These are phyloP conservation scores for Paragyromitra xinjiangensis DNA, from an alignment of 495 filamentous ascomycete species.

Conservation along the genomic window DNA sequence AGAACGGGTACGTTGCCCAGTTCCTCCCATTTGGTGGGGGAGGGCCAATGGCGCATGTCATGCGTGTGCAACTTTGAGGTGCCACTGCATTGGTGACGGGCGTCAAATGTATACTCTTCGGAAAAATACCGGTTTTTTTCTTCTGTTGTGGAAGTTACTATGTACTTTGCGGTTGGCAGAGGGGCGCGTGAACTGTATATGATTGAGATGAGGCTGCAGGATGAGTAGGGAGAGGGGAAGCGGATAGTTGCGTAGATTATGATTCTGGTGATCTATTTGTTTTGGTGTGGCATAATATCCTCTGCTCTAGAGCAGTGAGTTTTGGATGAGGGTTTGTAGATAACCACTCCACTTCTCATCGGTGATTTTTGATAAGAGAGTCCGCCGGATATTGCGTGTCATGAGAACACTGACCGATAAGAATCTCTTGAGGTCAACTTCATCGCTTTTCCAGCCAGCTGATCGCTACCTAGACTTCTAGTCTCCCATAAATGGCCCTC, in stretches of 20 bases:
- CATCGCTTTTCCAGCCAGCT: neutral
- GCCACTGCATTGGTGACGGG: neutral
- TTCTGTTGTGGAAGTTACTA: slow-evolving; percentile 11
- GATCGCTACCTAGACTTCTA: neutral
- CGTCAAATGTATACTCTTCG: neutral
- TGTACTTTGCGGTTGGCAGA: neutral
- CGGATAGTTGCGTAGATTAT: slow-evolving; percentile 10
- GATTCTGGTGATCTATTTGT: slow-evolving; percentile 2
- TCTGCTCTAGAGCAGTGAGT: neutral
- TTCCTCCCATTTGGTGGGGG: neutral
- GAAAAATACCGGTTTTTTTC: slow-evolving; percentile 1
- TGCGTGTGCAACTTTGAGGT: slow-evolving; percentile 15
- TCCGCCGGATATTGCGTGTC: neutral
- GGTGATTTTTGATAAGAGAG: neutral
- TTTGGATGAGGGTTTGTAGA: neutral
- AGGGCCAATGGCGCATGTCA: slow-evolving; percentile 15
- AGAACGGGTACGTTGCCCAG: slow-evolving; percentile 1
- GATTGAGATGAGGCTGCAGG: slow-evolving; percentile 34
- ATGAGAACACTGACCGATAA: slow-evolving; percentile 14
- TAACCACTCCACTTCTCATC: no score
- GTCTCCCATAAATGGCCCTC: no score
- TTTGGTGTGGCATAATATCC: neutral
- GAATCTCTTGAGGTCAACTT: neutral
- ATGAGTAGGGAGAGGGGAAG: slow-evolving; percentile 7
- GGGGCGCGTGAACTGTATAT: slow-evolving; percentile 25